Evolutionary conservation across 352 stramenopile species (phyloP), one percentile per base, ranked within the genome.

Genomic region (Phytophthora europaea): DNA sequence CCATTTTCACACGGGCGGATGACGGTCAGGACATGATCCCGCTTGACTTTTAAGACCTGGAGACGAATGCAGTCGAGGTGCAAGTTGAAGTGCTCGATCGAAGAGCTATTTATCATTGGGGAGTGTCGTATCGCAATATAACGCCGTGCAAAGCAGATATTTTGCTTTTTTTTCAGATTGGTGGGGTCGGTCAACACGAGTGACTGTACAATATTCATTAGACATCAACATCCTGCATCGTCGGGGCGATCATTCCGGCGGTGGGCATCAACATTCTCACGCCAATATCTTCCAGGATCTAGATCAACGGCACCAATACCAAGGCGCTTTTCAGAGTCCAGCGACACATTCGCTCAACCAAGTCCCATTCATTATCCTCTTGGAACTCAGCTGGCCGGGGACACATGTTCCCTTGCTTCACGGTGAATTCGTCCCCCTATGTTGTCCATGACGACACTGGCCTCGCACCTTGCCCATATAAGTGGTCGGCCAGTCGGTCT

Each of bases 1-100:
- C 76, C 6, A 83, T 83, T 40, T 79, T 80, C 45, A 79, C 53
- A 22, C 68, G 76, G 23, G 59, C 65, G 10, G 69, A 75, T 61
- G 72, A 83, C 31, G 72, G 76, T 31, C 70, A 80, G 52, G 76
- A 83, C 67, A 79, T 83, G 76, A 83, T 83, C 26, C 76, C 76
- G 43, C 76, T 83, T 34, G 62, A 76, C 31, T 77, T 81, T 61
- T 83, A 76, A n/a, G 12, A 10, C 13, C 18, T 63, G 50, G 52
- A 62, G 68, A 71, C 61, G 61, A 62, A 50, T 10, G 31, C 18
- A 57, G 61, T 52, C 40, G 20, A 43, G 59, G 40, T 67, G 40
- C 61, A 65, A 68, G 48, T 72, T 72, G 57, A 73, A 72, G 58
- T 70, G 72, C 62, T 79, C 72, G 72, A 76, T 71, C 63, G 68